A percentile compares a stretch with the other conserved stretches of the same genome.
Evolutionary conservation across 2,329 filamentous ascomycete species (phyloP).

Genomic region (Pseudogymnoascus sp.): DNA sequence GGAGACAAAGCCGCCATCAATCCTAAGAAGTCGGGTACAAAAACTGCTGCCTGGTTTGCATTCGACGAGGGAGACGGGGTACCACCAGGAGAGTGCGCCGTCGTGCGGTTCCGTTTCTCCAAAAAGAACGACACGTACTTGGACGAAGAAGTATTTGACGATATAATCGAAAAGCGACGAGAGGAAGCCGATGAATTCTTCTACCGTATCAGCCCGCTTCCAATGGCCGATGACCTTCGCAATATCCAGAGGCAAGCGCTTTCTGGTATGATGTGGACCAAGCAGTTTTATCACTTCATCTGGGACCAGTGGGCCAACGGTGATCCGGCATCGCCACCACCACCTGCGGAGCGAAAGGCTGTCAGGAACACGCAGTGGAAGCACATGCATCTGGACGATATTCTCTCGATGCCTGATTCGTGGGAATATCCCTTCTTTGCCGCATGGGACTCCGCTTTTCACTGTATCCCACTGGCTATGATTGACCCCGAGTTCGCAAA

Average conservation of each 20-base stretch:
- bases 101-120: conserved; percentile 85
- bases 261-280: conserved; percentile 97
- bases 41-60: conserved; percentile 81
- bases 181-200: conserved; percentile 97
- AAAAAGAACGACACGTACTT: conserved; percentile 67
- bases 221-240: conserved; percentile 85
- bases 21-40: conserved; percentile 71
- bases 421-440: conserved; percentile 99
- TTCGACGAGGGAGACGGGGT: conserved; percentile 89
- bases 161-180: conserved; percentile 75
- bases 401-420: conserved; percentile 94
- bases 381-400: conserved; percentile 89
- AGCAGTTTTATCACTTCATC: conserved; percentile 93
- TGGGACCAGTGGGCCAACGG: conserved; percentile 98
- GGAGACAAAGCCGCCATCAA: conserved; percentile 75
- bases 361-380: conserved; percentile 88
- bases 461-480: conserved; percentile 93
- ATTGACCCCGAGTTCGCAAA: conserved; percentile 96
- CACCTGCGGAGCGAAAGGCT: conserved; percentile 67
- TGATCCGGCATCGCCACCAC: conserved; percentile 79
- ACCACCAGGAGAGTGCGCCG: conserved; percentile 81
- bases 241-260: conserved; percentile 94
- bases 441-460: conserved; percentile 94
- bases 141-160: conserved; percentile 87
- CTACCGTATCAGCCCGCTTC: conserved; percentile 82